Percentiles rank a stretch among this genome's conserved stretches.
phyloP scores from a whole-genome alignment of 495 filamentous ascomycete genomes.

The Aspergillus olivimuriae region DNA sequence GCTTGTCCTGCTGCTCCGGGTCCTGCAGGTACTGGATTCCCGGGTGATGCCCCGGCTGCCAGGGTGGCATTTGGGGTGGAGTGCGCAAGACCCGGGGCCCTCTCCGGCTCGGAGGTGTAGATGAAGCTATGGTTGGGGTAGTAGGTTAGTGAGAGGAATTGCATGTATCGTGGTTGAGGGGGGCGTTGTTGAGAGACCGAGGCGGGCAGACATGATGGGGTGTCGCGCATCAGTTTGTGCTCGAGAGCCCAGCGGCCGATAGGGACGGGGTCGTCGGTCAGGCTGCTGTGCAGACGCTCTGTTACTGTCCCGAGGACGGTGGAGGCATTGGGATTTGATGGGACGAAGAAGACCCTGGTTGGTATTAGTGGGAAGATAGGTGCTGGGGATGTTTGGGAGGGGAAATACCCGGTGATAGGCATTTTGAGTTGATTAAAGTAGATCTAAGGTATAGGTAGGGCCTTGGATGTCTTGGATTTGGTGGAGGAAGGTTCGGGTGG shows the following conservation, averaged over 20 bases:
- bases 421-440: no score
- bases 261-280: constrained; percentile 31
- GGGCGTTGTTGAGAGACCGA: constrained; percentile 25
- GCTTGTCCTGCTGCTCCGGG: constrained; percentile 1
- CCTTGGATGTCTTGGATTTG: not conserved
- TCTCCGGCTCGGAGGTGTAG: constrained; percentile 34
- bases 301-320: constrained; percentile 30
- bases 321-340: constrained; percentile 35
- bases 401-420: constrained; percentile 30
- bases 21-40: no score
- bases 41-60: no score
- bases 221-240: constrained; percentile 43
- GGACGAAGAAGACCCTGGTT: constrained; percentile 39
- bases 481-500: not conserved
- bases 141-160: constrained; percentile 38
- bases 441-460: not conserved
- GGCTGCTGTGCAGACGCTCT: constrained; percentile 35
- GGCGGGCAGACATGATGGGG: constrained; percentile 34
- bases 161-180: constrained; percentile 33
- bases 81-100: constrained; percentile 9
- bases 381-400: not conserved
- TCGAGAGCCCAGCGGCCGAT: constrained; percentile 38
- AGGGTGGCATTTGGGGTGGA: not conserved
- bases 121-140: constrained; percentile 39
- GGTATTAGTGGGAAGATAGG: not conserved